A percentile compares a stretch with the other conserved stretches of the same genome.
These are phyloP conservation scores for Codiaeum variegatum DNA, from an alignment of 441 rosid species.

Conservation along the genomic window DNA sequence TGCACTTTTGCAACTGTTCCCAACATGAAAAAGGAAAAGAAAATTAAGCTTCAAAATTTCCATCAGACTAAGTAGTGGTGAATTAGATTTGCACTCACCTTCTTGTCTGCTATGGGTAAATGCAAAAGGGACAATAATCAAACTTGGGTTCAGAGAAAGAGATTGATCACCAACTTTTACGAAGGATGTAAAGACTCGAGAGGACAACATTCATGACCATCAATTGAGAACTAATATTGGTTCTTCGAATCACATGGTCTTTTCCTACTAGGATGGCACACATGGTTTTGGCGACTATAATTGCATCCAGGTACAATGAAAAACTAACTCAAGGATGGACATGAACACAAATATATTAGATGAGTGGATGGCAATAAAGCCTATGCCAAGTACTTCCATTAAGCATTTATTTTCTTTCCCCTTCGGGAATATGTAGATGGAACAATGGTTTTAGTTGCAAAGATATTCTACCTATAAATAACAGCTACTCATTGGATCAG, in stretches of 20 bases:
- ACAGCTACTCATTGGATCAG: neutral
- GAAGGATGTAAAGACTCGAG: neutral
- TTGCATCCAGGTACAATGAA: neutral
- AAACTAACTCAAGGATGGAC: neutral
- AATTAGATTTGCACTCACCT: neutral
- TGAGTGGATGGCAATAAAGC: neutral
- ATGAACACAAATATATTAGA: neutral
- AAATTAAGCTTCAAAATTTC: neutral
- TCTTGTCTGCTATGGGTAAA: neutral
- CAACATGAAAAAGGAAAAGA: neutral
- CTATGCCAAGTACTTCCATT: neutral
- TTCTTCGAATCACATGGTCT: neutral
- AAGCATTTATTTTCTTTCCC: neutral
- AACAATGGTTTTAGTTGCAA: neutral
- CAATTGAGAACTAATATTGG: neutral
- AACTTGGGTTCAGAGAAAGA: constrained; percentile 1
- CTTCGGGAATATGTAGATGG: neutral
- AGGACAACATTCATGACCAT: neutral
- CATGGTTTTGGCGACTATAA: too few relatives aligned
- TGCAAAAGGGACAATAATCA: neutral
- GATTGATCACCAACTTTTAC: neutral
- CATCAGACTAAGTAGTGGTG: neutral
- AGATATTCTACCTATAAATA: neutral
- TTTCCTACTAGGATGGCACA: neutral
- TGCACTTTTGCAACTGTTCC: neutral